phyloP scores from a whole-genome alignment of 768 basidiomycete species.

The Rhodotorula taiwanensis region DNA sequence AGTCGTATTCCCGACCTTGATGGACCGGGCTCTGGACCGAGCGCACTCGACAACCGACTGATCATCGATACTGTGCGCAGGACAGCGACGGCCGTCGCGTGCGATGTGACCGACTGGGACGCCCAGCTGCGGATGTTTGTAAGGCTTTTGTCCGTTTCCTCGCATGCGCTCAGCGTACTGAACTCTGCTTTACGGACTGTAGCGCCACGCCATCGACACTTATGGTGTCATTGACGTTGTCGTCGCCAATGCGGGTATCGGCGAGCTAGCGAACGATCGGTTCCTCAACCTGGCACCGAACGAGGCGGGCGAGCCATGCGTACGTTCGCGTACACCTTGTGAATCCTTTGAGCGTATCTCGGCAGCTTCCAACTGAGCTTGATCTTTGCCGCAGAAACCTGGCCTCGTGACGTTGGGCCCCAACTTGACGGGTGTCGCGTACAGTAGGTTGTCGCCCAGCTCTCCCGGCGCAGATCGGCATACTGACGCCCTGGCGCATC shows the following conservation, averaged over 20 bases:
- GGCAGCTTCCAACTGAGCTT: background rate
- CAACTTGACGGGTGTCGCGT: conserved; percentile 51
- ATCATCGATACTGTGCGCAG: too few species aligned
- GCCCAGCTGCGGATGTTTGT: conserved; percentile 27
- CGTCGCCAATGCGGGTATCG: conserved; percentile 48
- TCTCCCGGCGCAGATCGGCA: background rate
- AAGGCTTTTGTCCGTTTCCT: background rate
- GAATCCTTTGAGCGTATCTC: background rate
- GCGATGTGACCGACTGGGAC: conserved; percentile 25
- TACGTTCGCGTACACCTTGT: background rate
- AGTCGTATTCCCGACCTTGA: background rate
- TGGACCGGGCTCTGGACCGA: fast-evolving
- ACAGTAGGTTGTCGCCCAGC: conserved; percentile 46
- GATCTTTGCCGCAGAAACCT: conserved; percentile 45
- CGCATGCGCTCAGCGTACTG: background rate
- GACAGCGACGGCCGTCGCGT: conserved; percentile 4
- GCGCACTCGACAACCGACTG: too few species aligned
- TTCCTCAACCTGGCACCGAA: conserved; percentile 21
- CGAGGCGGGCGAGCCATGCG: conserved; percentile 46
- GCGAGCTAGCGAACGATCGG: conserved; percentile 43
- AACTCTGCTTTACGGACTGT: background rate
- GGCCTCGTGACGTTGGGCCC: conserved; percentile 51
- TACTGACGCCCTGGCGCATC: background rate
- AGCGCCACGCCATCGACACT: conserved; percentile 18
- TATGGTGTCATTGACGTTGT: conserved; percentile 40